Evolutionary conservation across 139 green algal species (phyloP).

Genomic region (Pleodorina starrii): DNA sequence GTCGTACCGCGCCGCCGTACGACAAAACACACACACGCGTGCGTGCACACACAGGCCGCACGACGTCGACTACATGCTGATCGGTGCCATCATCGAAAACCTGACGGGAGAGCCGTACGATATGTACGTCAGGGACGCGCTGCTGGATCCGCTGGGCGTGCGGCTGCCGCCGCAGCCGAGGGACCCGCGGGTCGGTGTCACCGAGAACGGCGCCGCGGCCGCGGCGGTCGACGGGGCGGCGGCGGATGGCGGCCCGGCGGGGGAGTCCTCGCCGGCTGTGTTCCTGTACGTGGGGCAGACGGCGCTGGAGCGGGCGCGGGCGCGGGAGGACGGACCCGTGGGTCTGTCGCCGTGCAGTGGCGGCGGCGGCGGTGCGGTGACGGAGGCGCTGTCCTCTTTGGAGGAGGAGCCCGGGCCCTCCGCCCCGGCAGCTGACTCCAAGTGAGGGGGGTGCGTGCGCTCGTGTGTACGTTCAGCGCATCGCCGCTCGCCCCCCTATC

Average conservation of each 20-base stretch:
- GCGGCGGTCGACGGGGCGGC: no score
- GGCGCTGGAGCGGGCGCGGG: background rate
- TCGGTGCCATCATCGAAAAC: constrained; percentile 26
- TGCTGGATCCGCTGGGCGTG: constrained; percentile 27
- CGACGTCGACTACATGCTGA: constrained; percentile 33
- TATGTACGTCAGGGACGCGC: background rate
- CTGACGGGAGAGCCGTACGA: constrained; percentile 25
- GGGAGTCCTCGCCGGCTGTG: background rate
- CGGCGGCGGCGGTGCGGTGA: background rate
- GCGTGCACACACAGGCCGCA: background rate
- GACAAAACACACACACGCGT: background rate
- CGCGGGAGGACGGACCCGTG: background rate
- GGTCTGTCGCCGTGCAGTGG: background rate
- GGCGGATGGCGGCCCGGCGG: background rate
- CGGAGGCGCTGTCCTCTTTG: background rate
- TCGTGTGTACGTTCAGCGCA: no score
- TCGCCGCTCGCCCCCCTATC: no score
- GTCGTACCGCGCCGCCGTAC: no score
- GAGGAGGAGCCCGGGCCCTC: background rate
- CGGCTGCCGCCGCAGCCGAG: background rate
- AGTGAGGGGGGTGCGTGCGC: no score
- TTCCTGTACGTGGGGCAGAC: background rate
- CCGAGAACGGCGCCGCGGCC: no score
- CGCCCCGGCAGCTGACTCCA: no score
- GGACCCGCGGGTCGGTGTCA: background rate